Percentiles rank a stretch among this genome's conserved stretches.
Evolutionary conservation across 257 asterid species (phyloP).

Genomic region (Capsicum pubescens): DNA sequence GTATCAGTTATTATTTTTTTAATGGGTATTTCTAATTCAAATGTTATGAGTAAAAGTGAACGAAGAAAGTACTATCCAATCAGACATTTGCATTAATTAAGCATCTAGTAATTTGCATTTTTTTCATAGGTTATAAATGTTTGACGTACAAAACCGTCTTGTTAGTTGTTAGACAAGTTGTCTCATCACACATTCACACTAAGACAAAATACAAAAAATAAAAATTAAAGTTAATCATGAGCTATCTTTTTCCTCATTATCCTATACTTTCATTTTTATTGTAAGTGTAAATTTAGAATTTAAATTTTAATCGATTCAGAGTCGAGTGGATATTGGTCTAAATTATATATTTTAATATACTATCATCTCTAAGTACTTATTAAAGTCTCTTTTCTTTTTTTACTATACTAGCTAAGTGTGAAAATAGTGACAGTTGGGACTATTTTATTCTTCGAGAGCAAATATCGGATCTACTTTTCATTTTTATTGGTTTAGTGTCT

Average conservation of each 20-base stretch:
- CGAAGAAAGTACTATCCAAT: neutral
- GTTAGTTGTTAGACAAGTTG: neutral
- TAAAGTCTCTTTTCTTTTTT: no score
- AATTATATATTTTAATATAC: no score
- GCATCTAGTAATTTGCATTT: neutral
- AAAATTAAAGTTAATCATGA: neutral
- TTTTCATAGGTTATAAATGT: neutral
- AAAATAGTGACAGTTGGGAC: constrained; percentile 3
- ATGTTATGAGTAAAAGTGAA: no score
- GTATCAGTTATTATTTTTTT: no score
- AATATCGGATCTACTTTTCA: constrained; percentile 33
- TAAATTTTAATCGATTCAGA: no score
- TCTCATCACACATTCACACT: neutral
- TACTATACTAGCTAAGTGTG: constrained; percentile 27
- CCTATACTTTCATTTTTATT: no score
- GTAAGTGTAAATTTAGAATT: no score
- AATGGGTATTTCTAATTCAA: no score
- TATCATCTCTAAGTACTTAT: no score
- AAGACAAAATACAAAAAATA: neutral
- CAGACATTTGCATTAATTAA: neutral
- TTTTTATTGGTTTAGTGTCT: no score
- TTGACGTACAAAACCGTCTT: neutral
- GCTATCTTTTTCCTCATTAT: no score
- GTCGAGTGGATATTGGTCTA: no score
- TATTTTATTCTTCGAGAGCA: constrained; percentile 28